Conservation (phyloP, 345 rosid species). For the Salix koriyanagi region DNA sequence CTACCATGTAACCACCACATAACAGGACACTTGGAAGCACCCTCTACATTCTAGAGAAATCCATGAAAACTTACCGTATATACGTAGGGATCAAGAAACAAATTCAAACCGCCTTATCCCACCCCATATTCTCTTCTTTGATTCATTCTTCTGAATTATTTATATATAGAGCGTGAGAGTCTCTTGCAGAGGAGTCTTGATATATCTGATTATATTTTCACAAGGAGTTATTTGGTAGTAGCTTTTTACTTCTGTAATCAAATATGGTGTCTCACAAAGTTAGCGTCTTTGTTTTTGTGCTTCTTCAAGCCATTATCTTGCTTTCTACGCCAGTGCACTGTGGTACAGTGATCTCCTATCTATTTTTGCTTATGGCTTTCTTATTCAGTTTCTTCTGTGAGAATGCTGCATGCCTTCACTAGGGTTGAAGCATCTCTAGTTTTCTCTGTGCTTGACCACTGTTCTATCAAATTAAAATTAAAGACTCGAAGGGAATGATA, state of each 20-base stretch:
- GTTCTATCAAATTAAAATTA: no score
- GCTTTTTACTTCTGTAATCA: no score
- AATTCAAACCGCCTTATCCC: no score
- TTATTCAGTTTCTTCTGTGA: neutral
- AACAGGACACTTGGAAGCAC: conserved; percentile 19
- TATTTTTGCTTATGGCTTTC: neutral
- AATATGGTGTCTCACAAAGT: conserved; percentile 29
- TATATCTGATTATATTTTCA: neutral
- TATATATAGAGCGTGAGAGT: no score
- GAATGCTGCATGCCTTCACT: neutral
- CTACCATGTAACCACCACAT: neutral
- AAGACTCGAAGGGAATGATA: neutral
- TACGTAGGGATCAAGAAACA: neutral
- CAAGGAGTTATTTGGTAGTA: neutral
- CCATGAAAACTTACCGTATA: neutral
- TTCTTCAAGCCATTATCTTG: conserved; percentile 34
- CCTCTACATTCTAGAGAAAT: neutral
- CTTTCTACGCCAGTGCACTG: conserved; percentile 26
- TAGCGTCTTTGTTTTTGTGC: conserved; percentile 2
- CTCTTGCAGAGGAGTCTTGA: neutral
- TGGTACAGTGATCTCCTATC: conserved; percentile 10
- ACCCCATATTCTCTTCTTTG: neutral
- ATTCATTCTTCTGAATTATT: neutral
- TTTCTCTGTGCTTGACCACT: no score
- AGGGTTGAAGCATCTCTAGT: neutral